Evolutionary conservation across 257 asterid species (phyloP).

Genomic region (Nicotiana sylvestris): DNA sequence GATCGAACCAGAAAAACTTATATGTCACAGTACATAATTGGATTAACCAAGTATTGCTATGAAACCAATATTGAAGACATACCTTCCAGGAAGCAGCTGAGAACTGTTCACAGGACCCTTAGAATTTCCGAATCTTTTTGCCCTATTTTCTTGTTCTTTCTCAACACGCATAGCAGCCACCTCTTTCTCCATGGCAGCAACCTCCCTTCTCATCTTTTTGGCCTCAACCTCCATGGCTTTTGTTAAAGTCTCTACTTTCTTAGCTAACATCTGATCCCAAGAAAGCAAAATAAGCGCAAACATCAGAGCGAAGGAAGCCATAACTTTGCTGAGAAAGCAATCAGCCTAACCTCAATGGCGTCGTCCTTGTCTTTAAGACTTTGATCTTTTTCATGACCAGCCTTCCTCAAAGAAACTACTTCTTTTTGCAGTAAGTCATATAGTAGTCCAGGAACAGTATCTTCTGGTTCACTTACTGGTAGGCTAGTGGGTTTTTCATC

Average conservation of each 20-base stretch:
- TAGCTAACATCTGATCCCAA: slow-evolving; percentile 69
- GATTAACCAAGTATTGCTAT: slow-evolving; percentile 6
- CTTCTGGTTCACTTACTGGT: slow-evolving; percentile 59
- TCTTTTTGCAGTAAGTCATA: slow-evolving; percentile 83
- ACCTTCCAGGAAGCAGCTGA: slow-evolving; percentile 80
- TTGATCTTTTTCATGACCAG: slow-evolving; percentile 91
- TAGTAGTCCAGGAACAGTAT: slow-evolving; percentile 70
- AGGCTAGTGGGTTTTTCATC: slow-evolving; percentile 57
- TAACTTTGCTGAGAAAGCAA: slow-evolving; percentile 18
- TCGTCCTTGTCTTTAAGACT: slow-evolving; percentile 97
- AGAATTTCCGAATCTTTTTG: slow-evolving; percentile 59
- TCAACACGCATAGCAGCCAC: slow-evolving; percentile 93
- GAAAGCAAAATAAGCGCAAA: neutral
- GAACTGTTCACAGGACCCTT: slow-evolving; percentile 63
- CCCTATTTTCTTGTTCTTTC: slow-evolving; percentile 76
- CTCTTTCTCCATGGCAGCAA: slow-evolving; percentile 98
- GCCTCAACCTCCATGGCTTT: slow-evolving; percentile 99
- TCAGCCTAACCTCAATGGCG: slow-evolving; percentile 69
- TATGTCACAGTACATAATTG: neutral
- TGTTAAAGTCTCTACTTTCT: slow-evolving; percentile 90
- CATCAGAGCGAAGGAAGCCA: neutral
- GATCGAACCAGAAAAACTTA: neutral
- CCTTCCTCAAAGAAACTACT: slow-evolving; percentile 78
- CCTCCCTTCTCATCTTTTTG: slow-evolving; percentile 96
- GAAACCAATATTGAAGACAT: slow-evolving; percentile 12